Conservation (phyloP, 306 rosid species). For the Quercus alba region DNA sequence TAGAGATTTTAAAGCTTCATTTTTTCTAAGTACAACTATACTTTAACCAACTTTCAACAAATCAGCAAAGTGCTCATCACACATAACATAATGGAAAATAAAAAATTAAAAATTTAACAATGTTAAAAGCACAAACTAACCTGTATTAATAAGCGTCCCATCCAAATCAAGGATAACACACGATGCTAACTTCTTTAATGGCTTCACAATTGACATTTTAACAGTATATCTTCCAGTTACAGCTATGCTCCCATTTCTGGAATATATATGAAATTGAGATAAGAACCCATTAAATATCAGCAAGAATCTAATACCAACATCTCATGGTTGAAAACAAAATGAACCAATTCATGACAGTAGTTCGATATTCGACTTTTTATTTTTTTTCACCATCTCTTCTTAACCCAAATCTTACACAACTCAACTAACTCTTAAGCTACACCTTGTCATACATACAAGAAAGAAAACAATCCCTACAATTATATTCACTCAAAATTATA, state of each 20-base stretch:
- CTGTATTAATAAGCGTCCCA: conserved; percentile 83
- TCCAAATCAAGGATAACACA: conserved; percentile 88
- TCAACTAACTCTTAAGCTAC: neutral
- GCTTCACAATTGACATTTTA: conserved; percentile 42
- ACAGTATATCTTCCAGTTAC: neutral
- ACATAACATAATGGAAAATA: too few species aligned
- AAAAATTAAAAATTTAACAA: neutral
- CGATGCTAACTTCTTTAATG: conserved; percentile 44
- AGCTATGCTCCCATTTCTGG: neutral
- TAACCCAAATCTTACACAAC: neutral
- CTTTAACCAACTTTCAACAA: too few species aligned
- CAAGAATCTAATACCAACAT: neutral
- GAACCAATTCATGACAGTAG: neutral
- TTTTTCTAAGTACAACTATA: neutral
- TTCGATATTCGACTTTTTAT: too few species aligned
- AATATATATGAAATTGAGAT: neutral
- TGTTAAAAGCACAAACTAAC: conserved; percentile 22
- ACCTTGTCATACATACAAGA: neutral
- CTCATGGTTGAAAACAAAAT: neutral
- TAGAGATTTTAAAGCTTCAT: too few species aligned
- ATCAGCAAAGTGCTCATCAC: too few species aligned
- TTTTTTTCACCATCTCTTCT: neutral
- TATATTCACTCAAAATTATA: neutral
- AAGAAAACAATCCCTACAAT: neutral
- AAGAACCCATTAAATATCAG: neutral